Conservation (phyloP, 805 yeast species). For the Maudiozyma bulderi region DNA sequence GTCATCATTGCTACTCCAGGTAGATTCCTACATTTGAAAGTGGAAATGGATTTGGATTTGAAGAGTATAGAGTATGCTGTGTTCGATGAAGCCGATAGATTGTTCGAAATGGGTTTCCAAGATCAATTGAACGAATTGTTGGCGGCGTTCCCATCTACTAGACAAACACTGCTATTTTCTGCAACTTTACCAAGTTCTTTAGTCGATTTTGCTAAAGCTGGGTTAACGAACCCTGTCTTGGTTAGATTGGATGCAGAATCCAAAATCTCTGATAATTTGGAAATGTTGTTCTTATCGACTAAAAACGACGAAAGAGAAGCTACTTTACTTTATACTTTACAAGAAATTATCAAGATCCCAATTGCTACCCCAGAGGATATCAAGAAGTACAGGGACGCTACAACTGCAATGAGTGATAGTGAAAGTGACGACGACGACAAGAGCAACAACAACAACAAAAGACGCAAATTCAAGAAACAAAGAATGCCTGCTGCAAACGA, state of each 20-base stretch:
- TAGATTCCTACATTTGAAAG: slow-evolving; percentile 87
- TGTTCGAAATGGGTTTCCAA: slow-evolving; percentile 92
- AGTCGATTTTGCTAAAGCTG: slow-evolving; percentile 97
- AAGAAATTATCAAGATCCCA: slow-evolving; percentile 79
- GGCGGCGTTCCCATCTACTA: slow-evolving; percentile 66
- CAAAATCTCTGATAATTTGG: slow-evolving; percentile 80
- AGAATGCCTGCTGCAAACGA: slow-evolving; percentile 72
- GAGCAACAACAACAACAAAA: slow-evolving; percentile 29
- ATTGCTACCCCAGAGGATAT: slow-evolving; percentile 63
- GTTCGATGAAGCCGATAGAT: slow-evolving; percentile 94
- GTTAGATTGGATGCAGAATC: slow-evolving; percentile 90
- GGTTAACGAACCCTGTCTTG: slow-evolving; percentile 81
- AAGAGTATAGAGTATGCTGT: slow-evolving; percentile 80
- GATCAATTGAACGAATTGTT: slow-evolving; percentile 86
- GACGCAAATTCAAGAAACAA: slow-evolving; percentile 38
- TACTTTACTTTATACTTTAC: slow-evolving; percentile 62
- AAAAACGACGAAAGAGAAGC: slow-evolving; percentile 88
- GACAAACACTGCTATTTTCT: slow-evolving; percentile 85
- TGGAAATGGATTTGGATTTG: slow-evolving; percentile 87
- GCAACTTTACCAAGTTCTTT: slow-evolving; percentile 90
- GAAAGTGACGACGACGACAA: slow-evolving; percentile 18
- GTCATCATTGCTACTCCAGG: slow-evolving; percentile 96
- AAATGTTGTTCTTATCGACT: slow-evolving; percentile 76
- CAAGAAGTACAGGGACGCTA: slow-evolving; percentile 40
- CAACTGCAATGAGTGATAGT: slow-evolving; percentile 39